Evolutionary conservation across 2,329 filamentous ascomycete species (phyloP).

Genomic region (Colletotrichum lindemuthianum): DNA sequence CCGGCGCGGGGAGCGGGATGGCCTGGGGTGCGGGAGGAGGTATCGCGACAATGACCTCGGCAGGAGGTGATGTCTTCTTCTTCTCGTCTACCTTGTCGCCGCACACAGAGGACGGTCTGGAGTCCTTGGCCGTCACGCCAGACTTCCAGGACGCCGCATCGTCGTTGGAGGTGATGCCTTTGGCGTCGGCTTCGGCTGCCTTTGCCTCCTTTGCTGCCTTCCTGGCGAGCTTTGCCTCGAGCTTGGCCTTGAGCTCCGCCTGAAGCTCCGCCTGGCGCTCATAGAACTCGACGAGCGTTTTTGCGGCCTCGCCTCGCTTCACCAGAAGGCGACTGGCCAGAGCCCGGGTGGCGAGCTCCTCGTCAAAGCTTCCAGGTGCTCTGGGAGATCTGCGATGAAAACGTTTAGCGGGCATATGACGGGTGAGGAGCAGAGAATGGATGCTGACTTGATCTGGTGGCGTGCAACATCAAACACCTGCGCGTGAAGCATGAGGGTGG

Average conservation of each 20-base stretch:
- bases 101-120: slow-evolving; percentile 4
- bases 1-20: not conserved
- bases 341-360: slow-evolving; percentile 28
- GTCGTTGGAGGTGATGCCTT: slow-evolving; percentile 17
- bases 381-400: not conserved
- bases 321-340: slow-evolving; percentile 19
- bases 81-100: slow-evolving; percentile 8
- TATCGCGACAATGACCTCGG: not conserved
- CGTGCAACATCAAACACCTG: slow-evolving; percentile 23
- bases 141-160: slow-evolving; percentile 26
- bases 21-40: not conserved
- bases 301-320: slow-evolving; percentile 1
- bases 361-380: slow-evolving; percentile 26
- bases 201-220: not conserved
- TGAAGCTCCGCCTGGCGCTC: slow-evolving; percentile 18
- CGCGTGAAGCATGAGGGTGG: slow-evolving; percentile 13
- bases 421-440: too few species aligned
- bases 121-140: slow-evolving; percentile 20
- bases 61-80: not conserved
- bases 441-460: slow-evolving; percentile 16
- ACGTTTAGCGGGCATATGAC: not conserved
- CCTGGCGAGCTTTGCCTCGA: not conserved
- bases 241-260: slow-evolving; percentile 3
- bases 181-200: slow-evolving; percentile 15
- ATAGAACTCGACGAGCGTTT: not conserved